Evolutionary conservation across 176 grass and related monocot species (phyloP), one percentile per base, ranked within the genome.

Genomic region (Triticum dicoccoides): DNA sequence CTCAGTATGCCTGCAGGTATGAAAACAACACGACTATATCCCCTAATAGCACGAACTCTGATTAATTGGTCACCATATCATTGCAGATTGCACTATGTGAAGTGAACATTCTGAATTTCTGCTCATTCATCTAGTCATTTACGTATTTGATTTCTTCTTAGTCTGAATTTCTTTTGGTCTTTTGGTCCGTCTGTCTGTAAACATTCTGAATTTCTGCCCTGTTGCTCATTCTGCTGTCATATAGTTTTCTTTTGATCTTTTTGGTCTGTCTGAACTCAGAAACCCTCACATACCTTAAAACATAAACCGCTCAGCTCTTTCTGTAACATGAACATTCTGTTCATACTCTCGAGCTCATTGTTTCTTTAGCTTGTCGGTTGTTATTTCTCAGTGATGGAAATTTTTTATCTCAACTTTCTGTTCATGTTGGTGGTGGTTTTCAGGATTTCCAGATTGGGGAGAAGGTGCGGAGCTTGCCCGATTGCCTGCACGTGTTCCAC

Each of bases 1-100:
- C 74, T 94, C 95, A 5, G 90, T 97, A 69, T 97, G 95, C 81
- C 92, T 97, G 65, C 95, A 97, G 95, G 95, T 97, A 11, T 47
- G 69, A 38, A 66, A 25, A 25, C 24, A 25, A 25, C 24, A 25
- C 24, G 24, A 25, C 24, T 25, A 25, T 25, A 25, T 15, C 0
- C 6, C 42, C 8, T 63, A 4, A 1, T 6, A 6, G 3, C 23
- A n/a, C 0, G 1, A 62, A 20, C 18, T 35, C 52, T 86, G 20
- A 18, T 25, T 25, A 68, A 20, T 68, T 34, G 5, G 29, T 20
- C 20, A 10, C 73, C 42, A 18, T 67, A 20, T n/a, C 4, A 34
- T 5, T 29, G 41, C n/a, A 3, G 2, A 34, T 5, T 29, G 41
- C n/a, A 3, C 13, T 49, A 49, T 49, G 12, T 49, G 12, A 49